Base-by-base conservation (phyloP, 1,139 yeast genomes). In the Arxiozyma slooffiae region DNA sequence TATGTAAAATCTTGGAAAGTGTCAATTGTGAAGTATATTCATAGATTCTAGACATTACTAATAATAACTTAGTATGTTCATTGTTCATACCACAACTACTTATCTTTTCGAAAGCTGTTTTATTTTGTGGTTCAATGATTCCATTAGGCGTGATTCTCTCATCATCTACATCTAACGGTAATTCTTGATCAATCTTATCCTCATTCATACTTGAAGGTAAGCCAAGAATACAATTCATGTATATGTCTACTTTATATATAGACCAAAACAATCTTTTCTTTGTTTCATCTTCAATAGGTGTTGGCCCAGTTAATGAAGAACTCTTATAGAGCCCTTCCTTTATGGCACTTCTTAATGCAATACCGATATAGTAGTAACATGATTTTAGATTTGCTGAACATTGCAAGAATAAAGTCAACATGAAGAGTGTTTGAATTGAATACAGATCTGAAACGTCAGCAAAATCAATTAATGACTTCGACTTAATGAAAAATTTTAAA, bases 301-400 rank as follows among this genome's bases (percentile, higher is more conserved):
- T 53, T 21, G 55, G 55, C 1, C 55, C 55, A 17, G 56, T 55
- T 38, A 57, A 52, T 22, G 67, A 74, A 47, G 83, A 74, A 61
- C 82, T 82, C 51, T 94, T 71, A 66, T 89, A 96, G 26, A 87
- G 72, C 0, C 96, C 96, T 60, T 87, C 89, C 57, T 89, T 78
- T 47, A 88, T 68, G 0, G 95, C 92, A 42, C 90, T 82, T 59
- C 96, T 72, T 48, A 88, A 69, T 0, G 95, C 96, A 50, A 87
- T 82, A 2, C 96, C 96, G 58, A 87, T 85, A 63, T 87, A 88
- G 0, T 95, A 83, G 65, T 89, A 88, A 66, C 96, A 88, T 0
- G 95, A 85, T 0, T 92, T 82, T 52, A 89, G 71, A 54, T 95
- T 75, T 0, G 96, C 96, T 3, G 94, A 83, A 63, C 95, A 87